Conservation (phyloP, 179 eudicot species). For the Silene vulgaris region DNA sequence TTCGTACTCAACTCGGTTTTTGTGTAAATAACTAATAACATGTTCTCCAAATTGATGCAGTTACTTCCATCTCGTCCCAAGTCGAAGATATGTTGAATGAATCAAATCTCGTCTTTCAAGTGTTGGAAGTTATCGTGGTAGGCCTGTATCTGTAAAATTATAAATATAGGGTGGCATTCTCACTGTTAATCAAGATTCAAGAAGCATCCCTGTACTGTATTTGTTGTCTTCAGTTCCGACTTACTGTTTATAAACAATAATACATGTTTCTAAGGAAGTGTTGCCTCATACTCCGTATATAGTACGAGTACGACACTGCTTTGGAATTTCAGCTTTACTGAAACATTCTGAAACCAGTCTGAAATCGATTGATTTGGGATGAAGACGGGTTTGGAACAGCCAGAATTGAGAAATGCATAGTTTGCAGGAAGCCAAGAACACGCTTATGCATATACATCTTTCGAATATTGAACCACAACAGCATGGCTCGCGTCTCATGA, state of each 20-base stretch:
- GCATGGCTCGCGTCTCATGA: too few species aligned
- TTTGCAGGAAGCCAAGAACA: too few species aligned
- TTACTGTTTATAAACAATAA: conserved; percentile 23
- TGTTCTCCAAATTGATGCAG: conserved; percentile 38
- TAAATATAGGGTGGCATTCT: conserved; percentile 23
- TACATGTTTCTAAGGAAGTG: conserved; percentile 21
- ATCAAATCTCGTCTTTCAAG: conserved; percentile 8
- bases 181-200: conserved; percentile 22
- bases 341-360: too few species aligned
- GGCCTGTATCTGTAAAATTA: conserved; percentile 24
- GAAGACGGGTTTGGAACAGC: too few species aligned
- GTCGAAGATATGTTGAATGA: conserved; percentile 47
- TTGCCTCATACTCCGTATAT: conserved; percentile 3
- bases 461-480: too few species aligned
- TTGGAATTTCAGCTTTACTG: too few species aligned
- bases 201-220: conserved; percentile 19
- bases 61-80: conserved; percentile 75
- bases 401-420: too few species aligned
- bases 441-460: too few species aligned
- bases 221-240: conserved; percentile 13
- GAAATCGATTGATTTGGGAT: too few species aligned
- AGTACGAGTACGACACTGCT: too few species aligned
- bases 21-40: neutral
- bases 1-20: too few species aligned
- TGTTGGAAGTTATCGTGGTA: conserved; percentile 19